Base-by-base conservation (phyloP, 208 protist species). In the Strigomonas culicis region DNA sequence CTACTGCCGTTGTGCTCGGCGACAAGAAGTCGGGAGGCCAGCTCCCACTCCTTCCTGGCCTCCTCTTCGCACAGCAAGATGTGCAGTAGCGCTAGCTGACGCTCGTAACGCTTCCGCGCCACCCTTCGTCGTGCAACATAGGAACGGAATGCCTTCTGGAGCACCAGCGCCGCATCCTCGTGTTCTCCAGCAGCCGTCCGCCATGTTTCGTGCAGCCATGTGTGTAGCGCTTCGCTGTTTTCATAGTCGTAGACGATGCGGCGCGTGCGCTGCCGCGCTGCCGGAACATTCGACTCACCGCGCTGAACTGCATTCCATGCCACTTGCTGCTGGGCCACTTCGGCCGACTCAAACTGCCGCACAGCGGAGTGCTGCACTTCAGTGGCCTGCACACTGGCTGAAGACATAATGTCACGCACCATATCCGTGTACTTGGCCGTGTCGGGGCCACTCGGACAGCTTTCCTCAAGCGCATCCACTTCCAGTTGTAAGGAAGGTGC, bases 81-180 rank as follows among this genome's bases (percentile, higher is more conserved):
- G 15, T 83, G 73, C 1, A 77, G 30, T 28, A 92, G 82, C 0
- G 58, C 57, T 27, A 80, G 58, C 28, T 66, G 61, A 1, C 87
- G 70, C 27, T 63, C 70, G 64, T 84, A 84, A 15, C 85, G 87
- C 47, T 56, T 57, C 28, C 55, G 59, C 6, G 62, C 49, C 4
- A 76, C 70, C 11, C 63, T 66, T 32, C 49, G 25, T 17, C 80
- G 81, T 0, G 90, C 80, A 8, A 68, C 30, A 66, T 91, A 83
- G 13, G 59, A 66, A 4, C 90, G 84, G 63, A 83, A 96, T 1
- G 86, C 85, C 34, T 82, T 78, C 59, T 93, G 86, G 63, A 96
- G 92, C 21, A 60, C 63, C 8, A 94, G 66, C 19, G 90, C 90
- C 8, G 90, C 90, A 43, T 79, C 81, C 65, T 96, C 90, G 65